These are phyloP conservation scores for Grosmannia huntii DNA, from an alignment of 2,329 filamentous ascomycete genomes.

Conservation along the genomic window DNA sequence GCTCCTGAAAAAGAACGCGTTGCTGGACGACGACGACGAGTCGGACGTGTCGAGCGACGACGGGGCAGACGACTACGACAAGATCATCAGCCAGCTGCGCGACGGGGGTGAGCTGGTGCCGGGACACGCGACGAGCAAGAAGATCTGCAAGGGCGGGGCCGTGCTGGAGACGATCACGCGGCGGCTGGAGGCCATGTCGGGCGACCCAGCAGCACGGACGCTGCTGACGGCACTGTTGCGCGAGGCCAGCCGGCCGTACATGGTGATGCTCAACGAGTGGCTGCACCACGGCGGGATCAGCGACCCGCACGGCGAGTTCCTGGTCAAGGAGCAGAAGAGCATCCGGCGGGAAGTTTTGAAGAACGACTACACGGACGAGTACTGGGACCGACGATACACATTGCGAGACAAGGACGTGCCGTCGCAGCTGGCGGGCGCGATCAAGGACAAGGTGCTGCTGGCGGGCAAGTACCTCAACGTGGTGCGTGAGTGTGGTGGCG, in stretches of 20 bases:
- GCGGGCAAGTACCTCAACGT: constrained; percentile 98
- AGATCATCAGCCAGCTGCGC: constrained; percentile 79
- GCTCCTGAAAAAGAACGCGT: constrained; percentile 72
- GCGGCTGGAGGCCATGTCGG: constrained; percentile 77
- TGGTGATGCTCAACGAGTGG: constrained; percentile 98
- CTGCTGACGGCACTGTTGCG: constrained; percentile 71
- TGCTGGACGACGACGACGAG: constrained; percentile 68
- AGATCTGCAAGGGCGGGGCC: constrained; percentile 91
- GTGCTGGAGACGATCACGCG: constrained; percentile 82
- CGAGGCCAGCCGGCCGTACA: constrained; percentile 87
- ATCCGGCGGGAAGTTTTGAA: constrained; percentile 84
- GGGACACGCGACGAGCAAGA: constrained; percentile 71
- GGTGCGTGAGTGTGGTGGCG: constrained; percentile 89
- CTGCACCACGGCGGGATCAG: constrained; percentile 90
- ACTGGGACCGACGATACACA: constrained; percentile 97
- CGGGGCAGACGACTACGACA: constrained; percentile 75
- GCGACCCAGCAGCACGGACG: constrained; percentile 75
- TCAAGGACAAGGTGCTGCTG: constrained; percentile 88
- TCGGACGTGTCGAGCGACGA: constrained; percentile 59
- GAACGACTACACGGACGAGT: constrained; percentile 96
- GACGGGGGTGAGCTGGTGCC: constrained; percentile 74
- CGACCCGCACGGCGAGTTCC: constrained; percentile 85
- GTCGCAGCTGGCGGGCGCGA: constrained; percentile 66
- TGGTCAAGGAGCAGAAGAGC: constrained; percentile 92
- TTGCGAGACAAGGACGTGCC: constrained; percentile 84